These are phyloP conservation scores for Clathrospora elynae DNA, from an alignment of 2,329 filamentous ascomycete species.

Conservation along the genomic window DNA sequence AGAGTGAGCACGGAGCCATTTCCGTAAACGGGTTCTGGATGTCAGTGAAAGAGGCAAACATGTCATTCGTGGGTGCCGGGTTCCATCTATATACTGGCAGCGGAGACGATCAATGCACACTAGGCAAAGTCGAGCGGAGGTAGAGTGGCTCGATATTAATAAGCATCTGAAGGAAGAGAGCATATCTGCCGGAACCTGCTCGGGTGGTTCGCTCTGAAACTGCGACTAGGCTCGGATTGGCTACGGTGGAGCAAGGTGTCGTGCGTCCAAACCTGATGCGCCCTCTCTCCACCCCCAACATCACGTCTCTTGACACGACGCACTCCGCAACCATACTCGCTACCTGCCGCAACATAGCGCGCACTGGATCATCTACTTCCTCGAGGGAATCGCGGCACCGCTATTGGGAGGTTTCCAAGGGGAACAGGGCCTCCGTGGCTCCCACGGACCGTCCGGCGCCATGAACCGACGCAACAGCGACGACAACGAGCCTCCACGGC, in stretches of 20 bases:
- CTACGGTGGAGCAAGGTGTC: slow-evolving; percentile 19
- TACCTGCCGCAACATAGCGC: slow-evolving; percentile 22
- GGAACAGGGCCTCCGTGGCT: slow-evolving; percentile 37
- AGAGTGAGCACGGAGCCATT: slow-evolving; percentile 18
- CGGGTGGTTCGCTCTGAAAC: slow-evolving; percentile 38
- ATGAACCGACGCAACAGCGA: slow-evolving; percentile 48
- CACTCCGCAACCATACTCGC: slow-evolving; percentile 25
- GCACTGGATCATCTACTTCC: slow-evolving; percentile 13
- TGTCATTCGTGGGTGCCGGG: slow-evolving; percentile 3
- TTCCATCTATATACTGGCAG: slow-evolving; percentile 1
- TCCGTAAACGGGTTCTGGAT: slow-evolving; percentile 24
- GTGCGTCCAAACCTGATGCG: slow-evolving; percentile 29
- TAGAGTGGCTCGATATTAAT: slow-evolving; percentile 33
- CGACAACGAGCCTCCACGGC: slow-evolving; percentile 36
- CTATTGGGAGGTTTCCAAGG: slow-evolving; percentile 30
- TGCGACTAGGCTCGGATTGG: slow-evolving; percentile 16
- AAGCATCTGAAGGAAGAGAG: neutral
- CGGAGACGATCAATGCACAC: slow-evolving; percentile 7
- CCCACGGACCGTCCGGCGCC: slow-evolving; percentile 39
- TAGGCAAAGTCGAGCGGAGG: slow-evolving; percentile 6
- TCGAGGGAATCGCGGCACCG: slow-evolving; percentile 20
- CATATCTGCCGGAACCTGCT: slow-evolving; percentile 17
- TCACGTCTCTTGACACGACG: slow-evolving; percentile 31
- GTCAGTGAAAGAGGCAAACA: too few species aligned
- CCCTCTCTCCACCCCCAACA: slow-evolving; percentile 24